These are phyloP conservation scores for Balakata baccata DNA, from an alignment of 345 rosid species.

Conservation along the genomic window DNA sequence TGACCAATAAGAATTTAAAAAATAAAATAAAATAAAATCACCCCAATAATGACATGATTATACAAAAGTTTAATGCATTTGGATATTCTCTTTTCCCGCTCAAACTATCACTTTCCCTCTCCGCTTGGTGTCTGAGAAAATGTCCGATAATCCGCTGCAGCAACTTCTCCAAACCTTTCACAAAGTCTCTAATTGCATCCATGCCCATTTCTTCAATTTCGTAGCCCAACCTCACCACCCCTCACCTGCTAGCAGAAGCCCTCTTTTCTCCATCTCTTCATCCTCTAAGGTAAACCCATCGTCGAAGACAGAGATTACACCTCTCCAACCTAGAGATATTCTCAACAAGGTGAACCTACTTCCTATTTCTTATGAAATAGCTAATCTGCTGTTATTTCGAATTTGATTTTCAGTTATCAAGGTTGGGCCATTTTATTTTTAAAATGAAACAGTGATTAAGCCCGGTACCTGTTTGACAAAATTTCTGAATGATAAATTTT, in stretches of 20 bases:
- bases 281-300: conserved; percentile 24
- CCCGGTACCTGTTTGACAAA: conserved; percentile 45
- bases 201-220: conserved; percentile 54
- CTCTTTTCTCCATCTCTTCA: conserved; percentile 35
- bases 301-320: conserved; percentile 16
- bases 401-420: background rate
- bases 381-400: background rate
- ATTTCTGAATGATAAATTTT: conserved; percentile 29
- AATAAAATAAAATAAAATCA: too few relatives aligned
- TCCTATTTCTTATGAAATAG: background rate
- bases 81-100: background rate
- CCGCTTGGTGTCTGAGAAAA: conserved; percentile 6
- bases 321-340: conserved; percentile 11
- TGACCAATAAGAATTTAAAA: too few relatives aligned
- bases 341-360: conserved; percentile 41
- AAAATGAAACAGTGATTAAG: background rate
- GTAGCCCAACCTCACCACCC: conserved; percentile 20
- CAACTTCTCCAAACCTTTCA: conserved; percentile 40
- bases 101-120: background rate
- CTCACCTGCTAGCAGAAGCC: conserved; percentile 21
- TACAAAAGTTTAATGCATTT: too few relatives aligned
- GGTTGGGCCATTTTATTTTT: background rate
- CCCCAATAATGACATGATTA: too few relatives aligned
- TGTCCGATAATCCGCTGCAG: conserved; percentile 59
- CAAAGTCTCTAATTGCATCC: conserved; percentile 48